Percentiles rank a stretch among this genome's conserved stretches.
phyloP scores from a whole-genome alignment of 495 filamentous ascomycete genomes.

The Hypoxylon perforatum region DNA sequence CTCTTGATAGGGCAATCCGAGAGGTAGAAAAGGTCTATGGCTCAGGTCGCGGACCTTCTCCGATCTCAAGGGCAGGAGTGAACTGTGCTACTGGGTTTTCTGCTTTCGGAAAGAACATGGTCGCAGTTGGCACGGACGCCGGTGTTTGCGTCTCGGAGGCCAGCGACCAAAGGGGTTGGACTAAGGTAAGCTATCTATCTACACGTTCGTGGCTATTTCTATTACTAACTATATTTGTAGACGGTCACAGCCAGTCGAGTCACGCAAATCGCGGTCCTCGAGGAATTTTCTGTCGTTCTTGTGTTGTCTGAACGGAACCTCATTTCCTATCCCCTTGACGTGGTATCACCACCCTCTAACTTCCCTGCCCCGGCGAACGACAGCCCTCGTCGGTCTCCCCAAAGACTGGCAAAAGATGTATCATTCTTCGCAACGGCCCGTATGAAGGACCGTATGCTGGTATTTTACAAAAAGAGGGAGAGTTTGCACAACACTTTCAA shows the following conservation, averaged over 20 bases:
- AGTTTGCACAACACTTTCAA: slow-evolving; percentile 93
- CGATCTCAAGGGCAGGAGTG: slow-evolving; percentile 83
- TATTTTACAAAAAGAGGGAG: slow-evolving; percentile 97
- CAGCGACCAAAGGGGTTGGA: slow-evolving; percentile 89
- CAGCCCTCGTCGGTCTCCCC: slow-evolving; percentile 78
- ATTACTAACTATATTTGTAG: slow-evolving; percentile 51
- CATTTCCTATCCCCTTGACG: slow-evolving; percentile 94
- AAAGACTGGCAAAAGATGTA: slow-evolving; percentile 92
- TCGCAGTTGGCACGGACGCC: slow-evolving; percentile 94
- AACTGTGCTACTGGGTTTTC: slow-evolving; percentile 94
- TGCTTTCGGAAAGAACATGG: slow-evolving; percentile 83
- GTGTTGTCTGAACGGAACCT: slow-evolving; percentile 90
- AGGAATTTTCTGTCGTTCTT: slow-evolving; percentile 93
- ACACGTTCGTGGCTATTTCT: slow-evolving; percentile 6
- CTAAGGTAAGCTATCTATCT: slow-evolving; percentile 67
- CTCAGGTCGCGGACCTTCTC: slow-evolving; percentile 71
- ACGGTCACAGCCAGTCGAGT: slow-evolving; percentile 79
- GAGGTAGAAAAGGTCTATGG: slow-evolving; percentile 85
- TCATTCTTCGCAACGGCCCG: slow-evolving; percentile 94
- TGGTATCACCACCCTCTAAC: slow-evolving; percentile 79
- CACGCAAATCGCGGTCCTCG: slow-evolving; percentile 92
- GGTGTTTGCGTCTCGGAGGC: slow-evolving; percentile 90
- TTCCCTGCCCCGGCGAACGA: slow-evolving; percentile 69
- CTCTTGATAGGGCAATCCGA: slow-evolving; percentile 87
- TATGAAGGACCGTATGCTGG: slow-evolving; percentile 94